A percentile compares a stretch with the other conserved stretches of the same genome.
These are phyloP conservation scores for Solanum aculeatissimum DNA, from an alignment of 305 asterid genomes.

Conservation along the genomic window DNA sequence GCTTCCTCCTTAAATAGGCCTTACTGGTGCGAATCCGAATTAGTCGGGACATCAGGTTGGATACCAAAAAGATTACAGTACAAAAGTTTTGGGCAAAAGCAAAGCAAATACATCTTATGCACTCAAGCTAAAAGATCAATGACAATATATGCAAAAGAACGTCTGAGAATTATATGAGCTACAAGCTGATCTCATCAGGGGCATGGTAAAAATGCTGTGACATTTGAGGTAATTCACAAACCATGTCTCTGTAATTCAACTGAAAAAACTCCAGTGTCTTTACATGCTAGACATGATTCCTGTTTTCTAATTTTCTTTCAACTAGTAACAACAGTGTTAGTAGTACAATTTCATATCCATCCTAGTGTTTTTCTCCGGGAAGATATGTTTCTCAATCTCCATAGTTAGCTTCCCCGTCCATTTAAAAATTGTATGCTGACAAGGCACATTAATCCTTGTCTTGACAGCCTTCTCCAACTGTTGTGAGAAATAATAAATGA, in stretches of 20 bases:
- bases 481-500: neutral
- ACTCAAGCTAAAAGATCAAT: neutral
- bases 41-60: neutral
- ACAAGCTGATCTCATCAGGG: neutral
- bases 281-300: neutral
- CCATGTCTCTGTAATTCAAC: neutral
- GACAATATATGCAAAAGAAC: neutral
- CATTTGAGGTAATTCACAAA: neutral
- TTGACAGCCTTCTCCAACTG: neutral
- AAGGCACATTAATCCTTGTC: neutral
- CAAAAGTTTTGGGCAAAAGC: neutral
- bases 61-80: neutral
- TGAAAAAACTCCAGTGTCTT: neutral
- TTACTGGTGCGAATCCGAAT: neutral
- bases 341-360: neutral
- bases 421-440: neutral
- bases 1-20: neutral
- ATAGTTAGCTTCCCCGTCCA: neutral
- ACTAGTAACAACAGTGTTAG: neutral
- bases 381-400: neutral
- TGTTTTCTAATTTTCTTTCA: neutral
- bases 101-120: neutral
- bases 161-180: neutral
- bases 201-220: neutral
- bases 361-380: neutral